Percentiles rank a stretch among this genome's conserved stretches.
These are phyloP conservation scores for Panicum hallii DNA, from an alignment of 202 grass and related monocot genomes.

Conservation along the genomic window DNA sequence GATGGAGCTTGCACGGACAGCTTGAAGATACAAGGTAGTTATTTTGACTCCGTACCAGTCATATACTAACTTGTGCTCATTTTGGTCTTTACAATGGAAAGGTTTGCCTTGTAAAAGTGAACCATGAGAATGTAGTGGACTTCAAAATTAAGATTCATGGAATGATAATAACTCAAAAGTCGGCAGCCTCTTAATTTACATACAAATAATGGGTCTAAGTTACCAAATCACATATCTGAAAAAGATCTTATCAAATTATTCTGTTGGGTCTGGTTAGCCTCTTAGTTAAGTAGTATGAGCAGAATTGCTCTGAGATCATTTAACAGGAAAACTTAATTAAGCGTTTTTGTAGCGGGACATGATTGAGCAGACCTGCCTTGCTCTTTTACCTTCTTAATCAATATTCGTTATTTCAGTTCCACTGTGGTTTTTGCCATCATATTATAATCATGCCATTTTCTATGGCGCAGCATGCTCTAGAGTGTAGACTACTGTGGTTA, in stretches of 20 bases:
- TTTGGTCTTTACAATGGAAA: slow-evolving; percentile 1
- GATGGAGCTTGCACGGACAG: slow-evolving; percentile 90
- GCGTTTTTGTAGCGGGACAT: neutral
- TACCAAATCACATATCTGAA: neutral
- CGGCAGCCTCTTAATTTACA: neutral
- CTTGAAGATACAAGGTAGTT: slow-evolving; percentile 69
- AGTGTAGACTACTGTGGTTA: neutral
- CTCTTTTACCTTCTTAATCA: slow-evolving; percentile 3
- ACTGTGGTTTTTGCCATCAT: slow-evolving; percentile 3
- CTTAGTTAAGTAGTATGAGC: neutral
- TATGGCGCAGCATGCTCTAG: neutral
- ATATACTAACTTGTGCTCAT: neutral
- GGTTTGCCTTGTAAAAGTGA: neutral
- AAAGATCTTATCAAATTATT: neutral
- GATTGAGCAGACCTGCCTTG: neutral
- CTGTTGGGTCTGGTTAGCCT: neutral
- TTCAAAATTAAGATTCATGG: slow-evolving; percentile 1
- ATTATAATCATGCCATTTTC: neutral
- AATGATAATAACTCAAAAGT: neutral
- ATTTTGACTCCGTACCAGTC: slow-evolving; percentile 7
- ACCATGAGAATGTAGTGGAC: slow-evolving; percentile 3
- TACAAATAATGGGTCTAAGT: neutral
- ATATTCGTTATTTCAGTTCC: slow-evolving; percentile 18
- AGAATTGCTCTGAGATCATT: neutral
- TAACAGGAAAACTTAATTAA: neutral